phyloP scores from a whole-genome alignment of 129 eudicot genomes.

The Gnaphalium uliginosum region DNA sequence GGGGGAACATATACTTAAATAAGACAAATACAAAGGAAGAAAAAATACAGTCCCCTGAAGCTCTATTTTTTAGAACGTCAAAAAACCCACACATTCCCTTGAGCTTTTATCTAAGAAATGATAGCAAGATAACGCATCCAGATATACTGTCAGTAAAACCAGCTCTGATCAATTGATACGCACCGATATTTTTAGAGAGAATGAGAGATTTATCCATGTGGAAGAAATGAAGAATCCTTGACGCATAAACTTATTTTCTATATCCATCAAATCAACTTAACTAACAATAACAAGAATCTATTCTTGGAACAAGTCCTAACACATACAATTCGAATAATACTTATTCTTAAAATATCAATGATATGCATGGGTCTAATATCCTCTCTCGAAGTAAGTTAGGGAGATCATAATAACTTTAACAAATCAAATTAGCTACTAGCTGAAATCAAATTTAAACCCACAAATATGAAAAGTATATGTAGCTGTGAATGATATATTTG shows the following conservation, averaged over 20 bases:
- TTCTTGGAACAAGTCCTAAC: too few species aligned
- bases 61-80: too few species aligned
- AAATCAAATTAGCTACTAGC: neutral
- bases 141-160: too few species aligned
- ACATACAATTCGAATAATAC: neutral
- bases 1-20: neutral
- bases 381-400: neutral
- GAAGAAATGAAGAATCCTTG: too few species aligned
- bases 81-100: neutral
- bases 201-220: too few species aligned
- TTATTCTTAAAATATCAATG: neutral
- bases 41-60: neutral
- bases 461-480: neutral
- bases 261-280: too few species aligned
- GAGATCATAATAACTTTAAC: neutral
- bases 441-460: neutral
- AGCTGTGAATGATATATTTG: neutral
- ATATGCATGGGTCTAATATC: neutral
- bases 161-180: too few species aligned
- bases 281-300: too few species aligned
- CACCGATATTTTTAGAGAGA: too few species aligned
- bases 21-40: constrained; percentile 9
- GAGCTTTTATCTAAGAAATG: constrained; percentile 15
- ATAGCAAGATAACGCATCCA: neutral
- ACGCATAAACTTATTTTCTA: too few species aligned